Conservation (phyloP, 2,329 filamentous ascomycete species). For the Ophiosphaerella herpotricha region DNA sequence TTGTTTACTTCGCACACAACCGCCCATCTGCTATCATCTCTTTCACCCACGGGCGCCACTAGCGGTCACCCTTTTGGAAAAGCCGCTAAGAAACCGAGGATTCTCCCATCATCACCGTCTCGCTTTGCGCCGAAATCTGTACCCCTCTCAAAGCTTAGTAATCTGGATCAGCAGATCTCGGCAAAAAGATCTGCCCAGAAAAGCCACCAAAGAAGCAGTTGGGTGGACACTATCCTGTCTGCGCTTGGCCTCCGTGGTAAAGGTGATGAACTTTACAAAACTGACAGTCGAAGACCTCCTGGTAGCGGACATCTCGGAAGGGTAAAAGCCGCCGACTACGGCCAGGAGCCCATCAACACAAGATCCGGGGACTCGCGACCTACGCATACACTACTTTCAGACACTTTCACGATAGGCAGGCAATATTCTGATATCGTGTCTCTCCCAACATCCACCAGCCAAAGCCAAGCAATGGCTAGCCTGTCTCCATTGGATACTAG, state of each 20-base stretch:
- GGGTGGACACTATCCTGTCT: slow-evolving; percentile 54
- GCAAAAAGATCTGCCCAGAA: not conserved
- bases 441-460: slow-evolving; percentile 37
- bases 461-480: not conserved
- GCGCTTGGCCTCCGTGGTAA: slow-evolving; percentile 47
- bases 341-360: slow-evolving; percentile 40
- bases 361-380: too few species aligned
- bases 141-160: not conserved
- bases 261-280: slow-evolving; percentile 21
- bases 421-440: slow-evolving; percentile 75
- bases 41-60: slow-evolving; percentile 65
- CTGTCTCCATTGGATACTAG: slow-evolving; percentile 39
- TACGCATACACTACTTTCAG: slow-evolving; percentile 3
- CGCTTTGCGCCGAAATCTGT: not conserved
- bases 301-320: slow-evolving; percentile 76
- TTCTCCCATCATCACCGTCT: not conserved
- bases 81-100: not conserved
- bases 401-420: slow-evolving; percentile 82
- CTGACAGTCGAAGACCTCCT: slow-evolving; percentile 67
- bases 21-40: slow-evolving; percentile 85
- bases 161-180: not conserved
- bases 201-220: slow-evolving; percentile 32
- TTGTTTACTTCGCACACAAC: slow-evolving; percentile 95
- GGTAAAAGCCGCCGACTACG: slow-evolving; percentile 70
- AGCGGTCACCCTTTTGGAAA: slow-evolving; percentile 61